phyloP scores from a whole-genome alignment of 176 grass and related monocot genomes.

The Pharus latifolius region DNA sequence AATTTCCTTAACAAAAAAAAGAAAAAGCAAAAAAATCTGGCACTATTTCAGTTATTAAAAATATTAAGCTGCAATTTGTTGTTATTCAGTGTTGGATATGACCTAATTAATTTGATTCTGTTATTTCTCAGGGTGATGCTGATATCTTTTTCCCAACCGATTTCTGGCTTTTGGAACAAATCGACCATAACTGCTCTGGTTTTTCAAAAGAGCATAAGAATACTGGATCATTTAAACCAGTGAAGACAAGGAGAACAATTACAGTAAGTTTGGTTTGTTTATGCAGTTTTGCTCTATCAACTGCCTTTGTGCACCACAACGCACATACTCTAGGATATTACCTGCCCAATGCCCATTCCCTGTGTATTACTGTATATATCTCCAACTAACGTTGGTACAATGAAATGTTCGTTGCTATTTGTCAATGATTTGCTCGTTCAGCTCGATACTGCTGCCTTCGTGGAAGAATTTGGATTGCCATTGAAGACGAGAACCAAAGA shows the following conservation, averaged over 20 bases:
- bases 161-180: slow-evolving; percentile 75
- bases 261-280: slow-evolving; percentile 48
- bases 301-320: not conserved
- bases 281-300: not conserved
- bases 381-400: not conserved
- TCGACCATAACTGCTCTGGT: slow-evolving; percentile 77
- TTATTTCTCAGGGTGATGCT: slow-evolving; percentile 62
- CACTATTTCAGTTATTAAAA: no score
- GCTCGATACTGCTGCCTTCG: slow-evolving; percentile 76
- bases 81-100: not conserved
- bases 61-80: not conserved
- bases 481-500: slow-evolving; percentile 85
- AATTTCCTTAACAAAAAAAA: no score
- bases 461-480: slow-evolving; percentile 93
- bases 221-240: slow-evolving; percentile 52
- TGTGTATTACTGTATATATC: not conserved
- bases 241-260: slow-evolving; percentile 77
- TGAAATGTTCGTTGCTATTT: slow-evolving; percentile 4
- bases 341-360: not conserved
- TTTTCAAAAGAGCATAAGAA: slow-evolving; percentile 53
- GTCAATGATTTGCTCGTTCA: slow-evolving; percentile 10
- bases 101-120: slow-evolving; percentile 4
- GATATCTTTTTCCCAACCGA: slow-evolving; percentile 97
- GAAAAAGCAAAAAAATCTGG: no score
- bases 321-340: no score